Evolutionary conservation across 164 flowering plant species (phyloP).

Genomic region (Echeveria elegans): DNA sequence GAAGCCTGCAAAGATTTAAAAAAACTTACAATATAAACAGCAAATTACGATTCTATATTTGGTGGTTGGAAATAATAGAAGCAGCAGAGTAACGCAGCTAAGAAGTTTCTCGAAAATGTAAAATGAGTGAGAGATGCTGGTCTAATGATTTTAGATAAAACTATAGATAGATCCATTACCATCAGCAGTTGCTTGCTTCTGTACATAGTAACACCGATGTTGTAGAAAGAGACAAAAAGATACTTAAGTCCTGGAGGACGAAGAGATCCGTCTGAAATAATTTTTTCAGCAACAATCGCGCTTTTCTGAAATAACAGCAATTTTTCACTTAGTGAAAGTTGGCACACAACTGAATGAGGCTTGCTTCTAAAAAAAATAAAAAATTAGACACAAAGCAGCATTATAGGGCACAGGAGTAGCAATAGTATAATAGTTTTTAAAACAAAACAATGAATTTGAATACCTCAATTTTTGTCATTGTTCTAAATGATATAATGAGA

Average conservation of each 20-base stretch:
- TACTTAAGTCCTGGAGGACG: conserved; percentile 43
- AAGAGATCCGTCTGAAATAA: conserved; percentile 46
- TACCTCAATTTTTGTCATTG: conserved; percentile 39
- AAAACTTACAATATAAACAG: neutral
- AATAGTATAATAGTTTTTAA: no score
- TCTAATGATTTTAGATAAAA: neutral
- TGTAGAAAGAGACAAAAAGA: conserved; percentile 46
- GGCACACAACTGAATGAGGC: neutral
- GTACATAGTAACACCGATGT: conserved; percentile 49
- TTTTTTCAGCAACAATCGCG: conserved; percentile 25
- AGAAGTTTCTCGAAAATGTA: neutral
- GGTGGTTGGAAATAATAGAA: neutral
- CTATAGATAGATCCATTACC: conserved; percentile 33
- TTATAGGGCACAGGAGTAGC: neutral
- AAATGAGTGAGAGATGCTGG: neutral
- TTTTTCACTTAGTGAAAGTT: conserved; percentile 4
- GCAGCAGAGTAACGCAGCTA: neutral
- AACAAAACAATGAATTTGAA: neutral
- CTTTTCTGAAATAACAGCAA: conserved; percentile 36
- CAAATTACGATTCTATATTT: neutral
- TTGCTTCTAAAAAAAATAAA: neutral
- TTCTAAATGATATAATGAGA: conserved; percentile 34
- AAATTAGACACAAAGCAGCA: neutral
- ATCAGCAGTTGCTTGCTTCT: conserved; percentile 40
- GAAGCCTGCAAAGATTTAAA: conserved; percentile 44